Conservation (phyloP, 2,329 filamentous ascomycete genomes). For the Hymenoscyphus scutula region DNA sequence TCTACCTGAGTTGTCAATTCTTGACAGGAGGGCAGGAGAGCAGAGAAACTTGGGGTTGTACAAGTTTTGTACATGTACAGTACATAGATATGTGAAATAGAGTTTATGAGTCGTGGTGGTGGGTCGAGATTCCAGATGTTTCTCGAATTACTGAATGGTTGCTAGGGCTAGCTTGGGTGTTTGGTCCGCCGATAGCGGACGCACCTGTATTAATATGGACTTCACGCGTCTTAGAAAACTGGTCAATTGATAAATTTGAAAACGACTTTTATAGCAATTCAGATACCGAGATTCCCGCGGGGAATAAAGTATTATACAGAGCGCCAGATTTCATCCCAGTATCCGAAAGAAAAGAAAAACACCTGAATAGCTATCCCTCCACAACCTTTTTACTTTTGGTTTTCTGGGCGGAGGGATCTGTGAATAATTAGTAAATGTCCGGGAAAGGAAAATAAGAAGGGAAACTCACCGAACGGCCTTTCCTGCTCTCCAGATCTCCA, state of each 20-base stretch:
- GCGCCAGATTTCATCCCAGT: conserved; percentile 32
- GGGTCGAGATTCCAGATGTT: background rate
- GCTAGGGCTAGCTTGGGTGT: background rate
- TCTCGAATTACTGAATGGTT: no score
- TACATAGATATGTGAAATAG: background rate
- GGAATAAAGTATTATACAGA: conserved; percentile 37
- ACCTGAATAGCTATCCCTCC: conserved; percentile 18
- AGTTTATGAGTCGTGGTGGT: background rate
- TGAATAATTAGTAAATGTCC: conserved; percentile 19
- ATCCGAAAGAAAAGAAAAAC: conserved; percentile 24
- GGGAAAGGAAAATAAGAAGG: conserved; percentile 12
- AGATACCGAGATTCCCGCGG: conserved; percentile 31
- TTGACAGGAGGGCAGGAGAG: no score
- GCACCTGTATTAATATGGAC: conserved; percentile 5
- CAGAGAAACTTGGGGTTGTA: background rate
- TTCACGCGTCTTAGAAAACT: conserved; percentile 11
- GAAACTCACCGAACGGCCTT: conserved; percentile 82
- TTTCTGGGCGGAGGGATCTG: conserved; percentile 79
- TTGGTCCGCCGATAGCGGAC: conserved; percentile 26
- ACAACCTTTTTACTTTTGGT: conserved; percentile 59
- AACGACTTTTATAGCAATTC: conserved; percentile 36
- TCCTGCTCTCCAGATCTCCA: conserved; percentile 99
- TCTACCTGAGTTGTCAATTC: background rate
- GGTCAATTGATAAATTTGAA: conserved; percentile 14
- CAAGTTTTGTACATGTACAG: background rate